Percentiles rank a stretch among this genome's conserved stretches.
Evolutionary conservation across 2,329 filamentous ascomycete species (phyloP).

Genomic region (Dothideomycetidae sp.): DNA sequence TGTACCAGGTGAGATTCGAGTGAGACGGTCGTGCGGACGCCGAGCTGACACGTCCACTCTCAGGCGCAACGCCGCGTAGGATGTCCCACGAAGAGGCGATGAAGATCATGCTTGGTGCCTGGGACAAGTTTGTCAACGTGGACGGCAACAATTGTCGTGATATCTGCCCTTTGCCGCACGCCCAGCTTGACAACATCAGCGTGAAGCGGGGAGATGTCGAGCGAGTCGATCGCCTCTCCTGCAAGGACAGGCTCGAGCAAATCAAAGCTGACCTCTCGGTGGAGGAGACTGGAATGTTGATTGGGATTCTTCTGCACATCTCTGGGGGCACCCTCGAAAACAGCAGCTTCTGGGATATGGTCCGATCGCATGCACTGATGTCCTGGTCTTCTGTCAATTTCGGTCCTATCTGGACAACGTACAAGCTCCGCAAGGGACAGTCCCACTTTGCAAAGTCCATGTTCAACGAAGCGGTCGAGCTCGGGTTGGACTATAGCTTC

Average conservation of each 20-base stretch:
- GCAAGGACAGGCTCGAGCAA: too few relatives aligned
- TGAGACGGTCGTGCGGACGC: too few relatives aligned
- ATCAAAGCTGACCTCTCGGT: constrained; percentile 12
- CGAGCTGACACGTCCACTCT: too few relatives aligned
- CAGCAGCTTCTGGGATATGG: constrained; percentile 18
- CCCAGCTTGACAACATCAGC: constrained; percentile 20
- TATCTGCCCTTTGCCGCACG: constrained; percentile 26
- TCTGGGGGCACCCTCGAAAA: constrained; percentile 11
- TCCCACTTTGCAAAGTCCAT: constrained; percentile 9
- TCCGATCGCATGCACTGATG: constrained; percentile 21
- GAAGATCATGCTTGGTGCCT: constrained; percentile 3
- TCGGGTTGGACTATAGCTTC: constrained; percentile 1
- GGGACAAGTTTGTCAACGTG: constrained; percentile 21
- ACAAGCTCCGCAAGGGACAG: constrained; percentile 18
- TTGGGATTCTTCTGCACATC: constrained; percentile 14
- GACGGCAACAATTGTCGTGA: constrained; percentile 20
- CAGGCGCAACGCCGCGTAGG: too few relatives aligned
- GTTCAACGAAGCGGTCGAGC: constrained; percentile 7
- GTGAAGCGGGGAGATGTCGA: too few relatives aligned
- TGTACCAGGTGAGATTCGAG: too few relatives aligned
- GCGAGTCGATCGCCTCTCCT: too few relatives aligned
- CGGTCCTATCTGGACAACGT: constrained; percentile 15
- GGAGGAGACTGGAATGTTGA: constrained; percentile 16
- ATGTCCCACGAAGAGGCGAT: too few relatives aligned
- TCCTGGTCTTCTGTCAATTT: constrained; percentile 16